Percentiles rank a stretch among this genome's conserved stretches.
phyloP scores from a whole-genome alignment of 257 asterid genomes.

The Penstemon eatonii region DNA sequence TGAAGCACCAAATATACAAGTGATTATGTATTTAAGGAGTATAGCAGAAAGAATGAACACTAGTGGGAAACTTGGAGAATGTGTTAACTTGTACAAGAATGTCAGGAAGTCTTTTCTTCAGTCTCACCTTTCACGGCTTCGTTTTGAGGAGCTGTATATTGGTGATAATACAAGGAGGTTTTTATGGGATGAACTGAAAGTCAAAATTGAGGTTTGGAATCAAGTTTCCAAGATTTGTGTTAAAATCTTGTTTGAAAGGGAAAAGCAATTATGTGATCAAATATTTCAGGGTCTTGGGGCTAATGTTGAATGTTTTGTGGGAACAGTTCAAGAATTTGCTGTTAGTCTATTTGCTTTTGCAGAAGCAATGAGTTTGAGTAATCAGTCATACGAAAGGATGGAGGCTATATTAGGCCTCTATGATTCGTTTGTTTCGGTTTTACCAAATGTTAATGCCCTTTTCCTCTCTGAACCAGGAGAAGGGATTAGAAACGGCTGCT shows the following conservation, averaged over 20 bases:
- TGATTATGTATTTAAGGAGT: conserved; percentile 25
- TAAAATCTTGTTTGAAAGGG: conserved; percentile 32
- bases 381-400: conserved; percentile 32
- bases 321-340: conserved; percentile 42
- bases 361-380: conserved; percentile 28
- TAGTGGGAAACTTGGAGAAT: conserved; percentile 26
- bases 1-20: conserved; percentile 30
- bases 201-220: conserved; percentile 45
- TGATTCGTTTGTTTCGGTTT: conserved; percentile 28
- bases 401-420: conserved; percentile 33
- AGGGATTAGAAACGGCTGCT: conserved; percentile 16
- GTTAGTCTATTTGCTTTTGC: conserved; percentile 33
- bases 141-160: conserved; percentile 32
- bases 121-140: conserved; percentile 35
- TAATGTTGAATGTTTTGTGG: conserved; percentile 35
- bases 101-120: conserved; percentile 27
- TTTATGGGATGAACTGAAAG: conserved; percentile 32
- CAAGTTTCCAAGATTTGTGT: conserved; percentile 45
- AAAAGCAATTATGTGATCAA: conserved; percentile 36
- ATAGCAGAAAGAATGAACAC: conserved; percentile 41
- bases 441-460: conserved; percentile 25
- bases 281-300: conserved; percentile 29
- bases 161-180: conserved; percentile 17
- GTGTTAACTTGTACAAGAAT: conserved; percentile 31
- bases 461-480: conserved; percentile 30